Evolutionary conservation across 2,329 filamentous ascomycete genomes (phyloP).

Genomic region (Epicoccum sorghinum): DNA sequence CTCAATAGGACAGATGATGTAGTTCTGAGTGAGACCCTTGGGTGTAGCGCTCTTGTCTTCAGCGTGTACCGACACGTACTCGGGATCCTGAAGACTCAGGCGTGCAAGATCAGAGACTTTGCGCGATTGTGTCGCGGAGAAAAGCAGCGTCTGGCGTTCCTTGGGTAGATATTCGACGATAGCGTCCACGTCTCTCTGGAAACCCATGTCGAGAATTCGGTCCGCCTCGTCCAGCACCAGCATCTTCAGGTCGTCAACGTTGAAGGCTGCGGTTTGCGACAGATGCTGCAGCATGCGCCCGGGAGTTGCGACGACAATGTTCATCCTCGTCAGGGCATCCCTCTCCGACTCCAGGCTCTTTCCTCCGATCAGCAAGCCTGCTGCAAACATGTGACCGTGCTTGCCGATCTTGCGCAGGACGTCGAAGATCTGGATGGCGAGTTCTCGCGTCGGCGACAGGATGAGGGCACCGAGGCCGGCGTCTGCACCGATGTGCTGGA

Average conservation of each 20-base stretch:
- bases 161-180: constrained; percentile 89
- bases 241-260: constrained; percentile 89
- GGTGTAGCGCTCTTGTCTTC: constrained; percentile 80
- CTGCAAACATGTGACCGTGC: constrained; percentile 83
- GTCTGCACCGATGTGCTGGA: constrained; percentile 88
- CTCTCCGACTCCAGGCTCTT: constrained; percentile 89
- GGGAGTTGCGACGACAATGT: constrained; percentile 94
- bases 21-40: constrained; percentile 84
- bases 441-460: constrained; percentile 89
- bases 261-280: constrained; percentile 89
- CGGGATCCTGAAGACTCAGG: constrained; percentile 84
- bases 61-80: constrained; percentile 95
- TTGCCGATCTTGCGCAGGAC: constrained; percentile 89
- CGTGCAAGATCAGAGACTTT: constrained; percentile 90
- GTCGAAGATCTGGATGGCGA: constrained; percentile 96
- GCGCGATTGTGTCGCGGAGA: constrained; percentile 95
- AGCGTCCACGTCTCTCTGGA: constrained; percentile 87
- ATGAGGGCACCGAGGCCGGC: constrained; percentile 87
- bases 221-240: constrained; percentile 95
- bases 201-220: constrained; percentile 97
- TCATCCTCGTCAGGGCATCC: constrained; percentile 86
- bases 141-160: constrained; percentile 87
- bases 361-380: constrained; percentile 90
- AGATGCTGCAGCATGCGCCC: constrained; percentile 95
- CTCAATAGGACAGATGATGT: constrained; percentile 80